A percentile compares a stretch with the other conserved stretches of the same genome.
These are phyloP conservation scores for Inosperma sp. DNA, from an alignment of 768 basidiomycete genomes.

Conservation along the genomic window DNA sequence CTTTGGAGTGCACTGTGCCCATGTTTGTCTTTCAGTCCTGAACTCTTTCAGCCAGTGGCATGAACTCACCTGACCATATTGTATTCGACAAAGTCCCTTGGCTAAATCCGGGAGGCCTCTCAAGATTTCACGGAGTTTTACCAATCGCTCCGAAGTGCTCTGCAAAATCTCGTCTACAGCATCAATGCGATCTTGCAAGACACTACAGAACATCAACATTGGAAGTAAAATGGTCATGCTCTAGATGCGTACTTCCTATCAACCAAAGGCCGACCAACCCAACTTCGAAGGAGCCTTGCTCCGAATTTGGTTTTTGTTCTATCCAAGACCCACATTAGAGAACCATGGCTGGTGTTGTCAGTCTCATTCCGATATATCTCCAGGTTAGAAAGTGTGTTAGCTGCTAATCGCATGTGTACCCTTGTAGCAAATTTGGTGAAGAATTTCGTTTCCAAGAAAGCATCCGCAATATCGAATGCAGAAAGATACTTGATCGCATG, in stretches of 20 bases:
- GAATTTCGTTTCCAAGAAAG: slow-evolving; percentile 70
- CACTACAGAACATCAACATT: slow-evolving; percentile 34
- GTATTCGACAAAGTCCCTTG: slow-evolving; percentile 80
- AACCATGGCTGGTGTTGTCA: slow-evolving; percentile 66
- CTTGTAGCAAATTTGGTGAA: slow-evolving; percentile 74
- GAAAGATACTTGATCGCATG: slow-evolving; percentile 67
- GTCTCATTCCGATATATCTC: slow-evolving; percentile 94
- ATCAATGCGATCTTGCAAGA: slow-evolving; percentile 70
- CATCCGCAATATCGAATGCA: slow-evolving; percentile 72
- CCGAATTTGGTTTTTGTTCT: slow-evolving; percentile 88
- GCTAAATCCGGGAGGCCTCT: slow-evolving; percentile 82
- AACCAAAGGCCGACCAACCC: slow-evolving; percentile 83
- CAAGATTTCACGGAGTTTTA: slow-evolving; percentile 63
- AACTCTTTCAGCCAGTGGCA: not conserved
- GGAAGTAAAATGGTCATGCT: not conserved
- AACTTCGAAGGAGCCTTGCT: slow-evolving; percentile 71
- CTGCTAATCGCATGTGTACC: slow-evolving; percentile 82
- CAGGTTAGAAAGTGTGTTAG: slow-evolving; percentile 83
- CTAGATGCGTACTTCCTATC: slow-evolving; percentile 49
- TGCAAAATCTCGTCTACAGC: slow-evolving; percentile 79
- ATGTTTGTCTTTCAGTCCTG: not conserved
- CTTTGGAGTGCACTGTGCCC: slow-evolving; percentile 73
- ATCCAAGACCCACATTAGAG: slow-evolving; percentile 82
- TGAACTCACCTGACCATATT: slow-evolving; percentile 76
- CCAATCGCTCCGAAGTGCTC: slow-evolving; percentile 57